Conservation (phyloP, 352 stramenopile genomes). For the Pythium aristosporum region DNA sequence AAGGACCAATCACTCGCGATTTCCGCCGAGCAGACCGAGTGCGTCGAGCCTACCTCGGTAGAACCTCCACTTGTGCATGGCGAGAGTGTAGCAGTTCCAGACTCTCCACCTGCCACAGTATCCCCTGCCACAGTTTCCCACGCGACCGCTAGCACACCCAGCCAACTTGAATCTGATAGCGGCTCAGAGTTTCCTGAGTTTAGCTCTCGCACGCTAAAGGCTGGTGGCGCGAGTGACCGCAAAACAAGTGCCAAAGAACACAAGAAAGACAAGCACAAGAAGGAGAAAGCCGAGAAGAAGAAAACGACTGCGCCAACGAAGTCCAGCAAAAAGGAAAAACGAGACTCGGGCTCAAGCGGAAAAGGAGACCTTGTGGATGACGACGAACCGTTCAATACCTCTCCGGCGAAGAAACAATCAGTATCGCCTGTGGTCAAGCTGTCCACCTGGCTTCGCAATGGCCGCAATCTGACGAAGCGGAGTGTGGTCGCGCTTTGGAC, state of each 20-base stretch:
- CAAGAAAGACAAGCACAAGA: constrained; percentile 61
- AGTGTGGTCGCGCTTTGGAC: constrained; percentile 11
- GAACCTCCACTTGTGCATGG: neutral
- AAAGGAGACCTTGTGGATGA: constrained; percentile 37
- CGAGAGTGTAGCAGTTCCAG: neutral
- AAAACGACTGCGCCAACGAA: constrained; percentile 16
- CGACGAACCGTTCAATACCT: constrained; percentile 21
- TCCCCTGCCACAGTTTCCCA: neutral
- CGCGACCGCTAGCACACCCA: neutral
- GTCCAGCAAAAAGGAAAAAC: constrained; percentile 60
- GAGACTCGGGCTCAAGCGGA: constrained; percentile 34
- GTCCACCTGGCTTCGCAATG: constrained; percentile 3
- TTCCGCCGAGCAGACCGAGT: neutral
- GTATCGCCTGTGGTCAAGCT: constrained; percentile 7
- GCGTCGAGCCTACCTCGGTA: neutral
- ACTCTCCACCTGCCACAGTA: neutral
- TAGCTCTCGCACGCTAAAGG: neutral
- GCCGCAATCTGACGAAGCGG: constrained; percentile 9
- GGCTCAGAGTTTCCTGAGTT: constrained; percentile 22
- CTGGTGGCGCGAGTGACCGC: constrained; percentile 24
- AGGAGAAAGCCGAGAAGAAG: constrained; percentile 59
- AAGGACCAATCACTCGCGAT: neutral
- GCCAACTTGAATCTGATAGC: constrained; percentile 17
- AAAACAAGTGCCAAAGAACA: constrained; percentile 39
- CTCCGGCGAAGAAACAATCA: constrained; percentile 2